Base-by-base conservation (phyloP, 352 stramenopile genomes). In the Lagenidium giganteum region DNA sequence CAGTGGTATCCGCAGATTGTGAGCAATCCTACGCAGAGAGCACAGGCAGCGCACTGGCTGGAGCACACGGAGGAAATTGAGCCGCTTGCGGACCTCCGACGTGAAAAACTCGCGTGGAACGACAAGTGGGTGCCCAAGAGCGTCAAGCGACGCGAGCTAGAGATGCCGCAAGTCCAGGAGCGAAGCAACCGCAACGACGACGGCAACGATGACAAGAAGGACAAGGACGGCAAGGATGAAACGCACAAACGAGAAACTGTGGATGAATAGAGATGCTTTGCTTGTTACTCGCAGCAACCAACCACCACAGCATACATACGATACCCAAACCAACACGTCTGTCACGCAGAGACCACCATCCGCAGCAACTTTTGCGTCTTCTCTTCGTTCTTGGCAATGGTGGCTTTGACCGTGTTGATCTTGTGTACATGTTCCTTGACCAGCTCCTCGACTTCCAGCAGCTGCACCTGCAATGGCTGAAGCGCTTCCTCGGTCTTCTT, bases 311-410 rank as follows among this genome's bases (percentile, higher is more conserved):
- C n/a, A n/a, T n/a, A n/a, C n/a, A n/a, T n/a, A n/a, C n/a, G n/a
- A n/a, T n/a, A n/a, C n/a, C n/a, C n/a, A n/a, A n/a, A n/a, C n/a
- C n/a, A n/a, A n/a, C n/a, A n/a, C n/a, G n/a, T n/a, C n/a, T n/a
- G n/a, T 61, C 37, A 91, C 25, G 82, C 70, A 7, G 77, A 87
- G 16, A 96, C 82, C 20, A 95, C 87, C 65, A 94, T 86, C 32
- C 79, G 70, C 42, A 98, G 52, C 17, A 97, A 67, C 52, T 93
- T 72, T 37, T 89, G 68, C 6, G 95, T 96, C 56, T 93, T 92
- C 42, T 93, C 81, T 40, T 97, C 91, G 58, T 97, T 96, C 58
- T 90, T 95, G 18, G 81, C 71, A 42, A 97, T 97, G 21, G 68
- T 89, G 16, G 87, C 82, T 61, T 97, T 97, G 48, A 96, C 63